These are phyloP conservation scores for Phylloporus sp. DNA, from an alignment of 768 basidiomycete genomes.

Conservation along the genomic window DNA sequence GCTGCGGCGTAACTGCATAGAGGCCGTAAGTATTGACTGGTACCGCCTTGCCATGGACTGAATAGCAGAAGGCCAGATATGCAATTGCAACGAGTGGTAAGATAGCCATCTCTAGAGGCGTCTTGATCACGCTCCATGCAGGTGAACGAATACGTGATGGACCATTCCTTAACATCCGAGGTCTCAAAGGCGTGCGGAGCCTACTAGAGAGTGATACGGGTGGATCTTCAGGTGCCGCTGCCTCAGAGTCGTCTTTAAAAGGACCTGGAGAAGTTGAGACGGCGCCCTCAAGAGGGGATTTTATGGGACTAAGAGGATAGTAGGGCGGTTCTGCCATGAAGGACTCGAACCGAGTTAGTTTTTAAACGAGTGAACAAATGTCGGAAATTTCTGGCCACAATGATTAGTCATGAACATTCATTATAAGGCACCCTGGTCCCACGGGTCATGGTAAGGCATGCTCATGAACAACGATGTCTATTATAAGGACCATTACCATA, in stretches of 20 bases:
- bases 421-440: too few species aligned
- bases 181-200: constrained; percentile 5
- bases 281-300: background rate
- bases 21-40: constrained; percentile 26
- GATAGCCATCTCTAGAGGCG: constrained; percentile 16
- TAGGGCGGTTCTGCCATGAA: constrained; percentile 20
- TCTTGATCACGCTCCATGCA: constrained; percentile 8
- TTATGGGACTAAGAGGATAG: constrained; percentile 13
- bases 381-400: background rate
- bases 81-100: constrained; percentile 26
- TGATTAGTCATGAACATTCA: too few species aligned
- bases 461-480: too few species aligned
- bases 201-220: constrained; percentile 1
- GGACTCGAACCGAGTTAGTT: background rate
- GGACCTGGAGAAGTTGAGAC: background rate
- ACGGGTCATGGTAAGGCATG: too few species aligned
- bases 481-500: too few species aligned
- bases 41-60: constrained; percentile 18
- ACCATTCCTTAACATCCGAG: background rate
- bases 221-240: background rate
- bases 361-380: constrained; percentile 6
- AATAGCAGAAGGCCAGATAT: constrained; percentile 29
- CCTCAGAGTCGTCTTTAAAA: background rate
- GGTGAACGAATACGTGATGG: background rate
- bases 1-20: constrained; percentile 15